Evolutionary conservation across 495 filamentous ascomycete genomes (phyloP).

Genomic region (Penicillium odoratum): DNA sequence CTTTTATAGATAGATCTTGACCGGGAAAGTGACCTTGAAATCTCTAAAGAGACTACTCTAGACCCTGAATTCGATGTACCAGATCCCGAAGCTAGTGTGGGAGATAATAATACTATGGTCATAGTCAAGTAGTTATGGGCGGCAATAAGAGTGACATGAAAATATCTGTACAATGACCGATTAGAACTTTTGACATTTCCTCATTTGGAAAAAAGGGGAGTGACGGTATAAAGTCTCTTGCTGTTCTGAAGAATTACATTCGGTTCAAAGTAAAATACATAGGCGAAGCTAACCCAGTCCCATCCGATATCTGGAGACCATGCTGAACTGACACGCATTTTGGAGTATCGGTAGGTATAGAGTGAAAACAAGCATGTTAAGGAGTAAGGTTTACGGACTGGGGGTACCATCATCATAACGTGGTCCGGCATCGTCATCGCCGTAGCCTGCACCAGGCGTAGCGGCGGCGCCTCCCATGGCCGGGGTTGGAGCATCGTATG

Average conservation of each 20-base stretch:
- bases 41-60: too few species aligned
- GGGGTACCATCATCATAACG: conserved; percentile 57
- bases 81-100: too few species aligned
- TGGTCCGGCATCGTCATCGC: conserved; percentile 58
- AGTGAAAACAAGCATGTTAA: conserved; percentile 2
- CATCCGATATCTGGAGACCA: conserved; percentile 19
- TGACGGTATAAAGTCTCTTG: conserved; percentile 6
- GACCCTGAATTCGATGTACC: too few species aligned
- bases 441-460: conserved; percentile 70
- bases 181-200: too few species aligned
- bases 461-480: conserved; percentile 68
- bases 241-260: conserved; percentile 25
- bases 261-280: conserved; percentile 29
- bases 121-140: too few species aligned
- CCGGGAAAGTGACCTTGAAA: too few species aligned
- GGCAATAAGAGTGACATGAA: too few species aligned
- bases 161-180: too few species aligned
- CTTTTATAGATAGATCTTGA: too few species aligned
- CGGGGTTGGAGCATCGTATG: conserved; percentile 73
- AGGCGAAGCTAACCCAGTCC: conserved; percentile 22
- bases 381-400: background rate
- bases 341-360: conserved; percentile 8
- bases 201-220: too few species aligned
- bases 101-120: too few species aligned
- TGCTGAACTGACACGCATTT: conserved; percentile 11